phyloP scores from a whole-genome alignment of 306 rosid genomes.

The Quercus wislizeni region DNA sequence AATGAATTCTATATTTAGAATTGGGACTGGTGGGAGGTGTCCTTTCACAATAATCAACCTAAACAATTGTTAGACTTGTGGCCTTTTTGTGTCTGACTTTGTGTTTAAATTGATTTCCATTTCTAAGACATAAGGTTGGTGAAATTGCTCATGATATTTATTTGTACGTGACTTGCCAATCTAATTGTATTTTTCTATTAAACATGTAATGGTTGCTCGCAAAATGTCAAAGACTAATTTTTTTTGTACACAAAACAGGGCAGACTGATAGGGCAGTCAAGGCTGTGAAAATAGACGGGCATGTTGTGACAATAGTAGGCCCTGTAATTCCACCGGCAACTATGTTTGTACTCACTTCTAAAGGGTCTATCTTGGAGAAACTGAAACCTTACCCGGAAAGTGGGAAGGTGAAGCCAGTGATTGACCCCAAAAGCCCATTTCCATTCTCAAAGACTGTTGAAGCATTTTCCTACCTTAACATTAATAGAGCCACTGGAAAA shows the following conservation, averaged over 20 bases:
- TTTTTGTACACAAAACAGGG: constrained; percentile 19
- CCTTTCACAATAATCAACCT: too few species aligned
- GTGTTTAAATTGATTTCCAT: too few species aligned
- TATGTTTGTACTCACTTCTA: constrained; percentile 32
- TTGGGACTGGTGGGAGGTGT: too few species aligned
- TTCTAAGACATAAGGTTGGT: too few species aligned
- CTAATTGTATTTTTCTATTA: background rate
- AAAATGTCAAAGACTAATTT: too few species aligned
- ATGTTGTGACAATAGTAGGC: constrained; percentile 46
- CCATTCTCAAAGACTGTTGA: constrained; percentile 49
- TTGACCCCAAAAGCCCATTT: constrained; percentile 63
- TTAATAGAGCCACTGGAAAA: constrained; percentile 53
- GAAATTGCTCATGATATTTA: too few species aligned
- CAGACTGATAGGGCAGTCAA: constrained; percentile 25
- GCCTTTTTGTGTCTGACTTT: too few species aligned
- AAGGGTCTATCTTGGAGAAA: constrained; percentile 45
- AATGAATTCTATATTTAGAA: too few species aligned
- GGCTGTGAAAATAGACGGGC: constrained; percentile 63
- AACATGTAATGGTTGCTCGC: too few species aligned
- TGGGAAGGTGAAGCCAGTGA: constrained; percentile 61
- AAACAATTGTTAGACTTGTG: too few species aligned
- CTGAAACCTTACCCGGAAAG: constrained; percentile 41
- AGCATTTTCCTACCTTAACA: constrained; percentile 53
- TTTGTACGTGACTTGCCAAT: background rate
- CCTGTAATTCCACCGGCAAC: constrained; percentile 32